A percentile compares a stretch with the other conserved stretches of the same genome.
phyloP scores from a whole-genome alignment of 2,329 filamentous ascomycete species.

The Cladorrhinum sp. region DNA sequence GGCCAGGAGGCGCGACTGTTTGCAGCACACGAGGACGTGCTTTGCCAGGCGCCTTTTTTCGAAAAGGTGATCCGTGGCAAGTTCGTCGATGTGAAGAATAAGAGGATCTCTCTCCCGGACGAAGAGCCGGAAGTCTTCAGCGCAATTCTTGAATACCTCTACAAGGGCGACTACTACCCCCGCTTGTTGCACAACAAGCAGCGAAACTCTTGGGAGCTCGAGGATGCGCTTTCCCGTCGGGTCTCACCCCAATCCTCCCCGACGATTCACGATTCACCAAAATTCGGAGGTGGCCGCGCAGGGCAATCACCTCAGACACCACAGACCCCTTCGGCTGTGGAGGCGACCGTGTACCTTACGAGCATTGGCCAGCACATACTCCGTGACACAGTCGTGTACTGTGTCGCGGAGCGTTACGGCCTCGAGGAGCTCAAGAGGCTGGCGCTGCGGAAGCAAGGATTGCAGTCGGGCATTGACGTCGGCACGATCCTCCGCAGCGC shows the following conservation, averaged over 20 bases:
- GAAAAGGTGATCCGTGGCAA: slow-evolving; percentile 66
- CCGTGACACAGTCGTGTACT: slow-evolving; percentile 92
- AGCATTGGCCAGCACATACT: slow-evolving; percentile 74
- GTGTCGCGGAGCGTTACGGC: slow-evolving; percentile 83
- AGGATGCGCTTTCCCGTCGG: slow-evolving; percentile 56
- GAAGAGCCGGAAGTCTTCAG: slow-evolving; percentile 92
- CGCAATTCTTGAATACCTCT: slow-evolving; percentile 91
- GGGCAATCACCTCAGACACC: slow-evolving; percentile 37
- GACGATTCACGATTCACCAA: slow-evolving; percentile 43
- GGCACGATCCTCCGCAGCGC: slow-evolving; percentile 87
- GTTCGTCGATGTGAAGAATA: slow-evolving; percentile 72
- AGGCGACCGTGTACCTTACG: slow-evolving; percentile 75
- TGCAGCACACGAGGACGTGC: slow-evolving; percentile 90
- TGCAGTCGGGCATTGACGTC: slow-evolving; percentile 89
- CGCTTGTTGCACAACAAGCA: slow-evolving; percentile 83
- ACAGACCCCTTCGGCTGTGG: slow-evolving; percentile 60
- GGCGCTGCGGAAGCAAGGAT: slow-evolving; percentile 88
- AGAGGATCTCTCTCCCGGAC: slow-evolving; percentile 68
- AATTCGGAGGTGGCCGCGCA: slow-evolving; percentile 42
- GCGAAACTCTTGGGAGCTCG: slow-evolving; percentile 84
- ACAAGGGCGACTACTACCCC: slow-evolving; percentile 95
- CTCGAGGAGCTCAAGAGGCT: slow-evolving; percentile 90
- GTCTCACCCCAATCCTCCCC: slow-evolving; percentile 48
- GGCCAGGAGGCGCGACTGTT: slow-evolving; percentile 84
- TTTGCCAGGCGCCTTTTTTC: slow-evolving; percentile 83